Conservation (phyloP, 2,329 filamentous ascomycete genomes). For the Dothiorella sarmentorum region DNA sequence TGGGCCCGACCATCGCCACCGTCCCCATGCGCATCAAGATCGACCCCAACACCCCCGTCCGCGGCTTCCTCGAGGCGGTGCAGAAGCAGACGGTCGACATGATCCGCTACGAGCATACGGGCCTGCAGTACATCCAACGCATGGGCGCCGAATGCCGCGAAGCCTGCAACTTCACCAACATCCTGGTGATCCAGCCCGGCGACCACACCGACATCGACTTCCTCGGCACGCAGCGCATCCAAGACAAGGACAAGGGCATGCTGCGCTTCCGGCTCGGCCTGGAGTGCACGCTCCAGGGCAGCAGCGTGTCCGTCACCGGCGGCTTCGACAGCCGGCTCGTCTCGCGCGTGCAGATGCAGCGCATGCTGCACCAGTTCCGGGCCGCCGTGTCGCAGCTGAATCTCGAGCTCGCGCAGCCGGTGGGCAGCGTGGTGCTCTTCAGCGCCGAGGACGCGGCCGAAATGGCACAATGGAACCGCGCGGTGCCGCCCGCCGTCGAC, state of each 20-base stretch:
- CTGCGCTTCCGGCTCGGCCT: neutral
- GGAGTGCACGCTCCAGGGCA: neutral
- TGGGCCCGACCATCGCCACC: conserved; percentile 30
- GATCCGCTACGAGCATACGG: conserved; percentile 24
- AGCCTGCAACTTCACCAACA: conserved; percentile 52
- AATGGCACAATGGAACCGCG: no score
- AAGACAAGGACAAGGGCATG: neutral
- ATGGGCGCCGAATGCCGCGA: conserved; percentile 43
- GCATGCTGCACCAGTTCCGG: conserved; percentile 8
- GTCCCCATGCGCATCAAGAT: neutral
- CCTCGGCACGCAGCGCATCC: neutral
- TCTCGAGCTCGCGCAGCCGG: no score
- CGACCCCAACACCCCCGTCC: neutral
- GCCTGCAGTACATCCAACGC: conserved; percentile 29
- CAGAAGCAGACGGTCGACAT: neutral
- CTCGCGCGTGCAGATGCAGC: neutral
- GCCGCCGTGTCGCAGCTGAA: conserved; percentile 1
- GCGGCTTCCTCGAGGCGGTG: neutral
- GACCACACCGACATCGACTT: neutral
- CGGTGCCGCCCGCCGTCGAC: no score
- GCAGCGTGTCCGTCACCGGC: neutral
- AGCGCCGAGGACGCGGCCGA: conserved; percentile 30
- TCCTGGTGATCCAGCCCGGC: conserved; percentile 48
- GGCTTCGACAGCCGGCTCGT: neutral
- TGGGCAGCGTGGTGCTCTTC: neutral